Evolutionary conservation across 768 basidiomycete species (phyloP).

Genomic region (Lepiota venenata): DNA sequence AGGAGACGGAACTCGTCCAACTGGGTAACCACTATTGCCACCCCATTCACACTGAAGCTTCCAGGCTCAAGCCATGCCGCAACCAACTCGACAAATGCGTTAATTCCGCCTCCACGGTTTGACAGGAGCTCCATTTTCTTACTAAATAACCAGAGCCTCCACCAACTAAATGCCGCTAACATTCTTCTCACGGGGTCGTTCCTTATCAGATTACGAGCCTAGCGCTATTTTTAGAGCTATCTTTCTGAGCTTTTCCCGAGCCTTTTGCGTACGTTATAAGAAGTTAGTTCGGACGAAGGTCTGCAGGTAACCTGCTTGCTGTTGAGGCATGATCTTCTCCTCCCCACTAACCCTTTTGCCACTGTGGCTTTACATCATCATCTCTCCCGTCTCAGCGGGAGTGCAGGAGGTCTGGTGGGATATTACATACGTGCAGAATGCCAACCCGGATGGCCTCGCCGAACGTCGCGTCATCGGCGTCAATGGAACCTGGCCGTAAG

Average conservation of each 20-base stretch:
- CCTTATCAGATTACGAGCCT: slow-evolving; percentile 9
- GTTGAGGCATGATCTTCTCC: background rate
- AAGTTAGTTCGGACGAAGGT: background rate
- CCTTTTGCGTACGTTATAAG: background rate
- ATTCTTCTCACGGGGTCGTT: slow-evolving; percentile 3
- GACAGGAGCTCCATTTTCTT: too few species aligned
- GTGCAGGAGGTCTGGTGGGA: slow-evolving; percentile 87
- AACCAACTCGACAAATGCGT: too few species aligned
- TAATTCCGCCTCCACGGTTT: too few species aligned
- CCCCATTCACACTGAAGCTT: too few species aligned
- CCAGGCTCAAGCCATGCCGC: too few species aligned
- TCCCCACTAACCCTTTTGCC: slow-evolving; percentile 21
- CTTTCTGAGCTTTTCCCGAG: background rate
- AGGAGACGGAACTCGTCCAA: background rate
- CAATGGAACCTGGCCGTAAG: slow-evolving; percentile 93
- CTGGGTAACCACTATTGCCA: background rate
- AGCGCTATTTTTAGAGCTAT: background rate
- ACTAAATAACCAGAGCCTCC: too few species aligned
- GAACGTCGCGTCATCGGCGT: slow-evolving; percentile 81
- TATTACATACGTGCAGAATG: slow-evolving; percentile 76
- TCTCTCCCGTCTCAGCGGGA: slow-evolving; percentile 50
- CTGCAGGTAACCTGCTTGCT: background rate
- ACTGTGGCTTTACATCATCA: slow-evolving; percentile 24
- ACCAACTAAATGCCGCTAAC: background rate
- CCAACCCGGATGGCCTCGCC: slow-evolving; percentile 81